Percentiles rank a stretch among this genome's conserved stretches.
Conservation (phyloP, 306 rosid genomes). For the Quercus rubra region DNA sequence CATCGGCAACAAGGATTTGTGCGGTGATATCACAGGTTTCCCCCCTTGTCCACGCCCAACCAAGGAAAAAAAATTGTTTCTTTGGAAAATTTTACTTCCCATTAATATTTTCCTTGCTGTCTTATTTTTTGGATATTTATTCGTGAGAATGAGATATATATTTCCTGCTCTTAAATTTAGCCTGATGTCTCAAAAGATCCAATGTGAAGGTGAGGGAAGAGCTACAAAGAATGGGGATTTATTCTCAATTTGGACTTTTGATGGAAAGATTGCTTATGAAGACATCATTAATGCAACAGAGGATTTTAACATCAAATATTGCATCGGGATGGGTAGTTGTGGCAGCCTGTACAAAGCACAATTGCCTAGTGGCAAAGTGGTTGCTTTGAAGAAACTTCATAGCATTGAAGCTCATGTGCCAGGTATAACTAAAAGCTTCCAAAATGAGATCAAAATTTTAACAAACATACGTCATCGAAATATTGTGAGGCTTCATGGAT, state of each 20-base stretch:
- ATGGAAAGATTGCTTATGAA: not conserved
- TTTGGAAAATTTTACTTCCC: not conserved
- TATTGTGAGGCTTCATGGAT: conserved; percentile 20
- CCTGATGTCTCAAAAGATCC: no score
- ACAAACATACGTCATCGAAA: not conserved
- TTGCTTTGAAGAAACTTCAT: conserved; percentile 31
- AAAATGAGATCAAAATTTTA: conserved; percentile 11
- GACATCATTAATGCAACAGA: not conserved
- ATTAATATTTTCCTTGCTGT: not conserved
- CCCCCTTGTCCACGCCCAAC: not conserved
- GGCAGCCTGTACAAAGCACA: conserved; percentile 7
- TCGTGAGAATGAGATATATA: not conserved
- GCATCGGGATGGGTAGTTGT: conserved; percentile 13
- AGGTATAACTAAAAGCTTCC: not conserved
- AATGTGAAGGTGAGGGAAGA: no score
- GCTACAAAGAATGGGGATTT: not conserved
- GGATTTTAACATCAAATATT: not conserved
- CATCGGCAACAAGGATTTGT: not conserved
- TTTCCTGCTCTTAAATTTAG: no score
- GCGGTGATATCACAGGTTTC: not conserved
- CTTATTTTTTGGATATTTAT: not conserved
- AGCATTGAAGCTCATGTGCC: not conserved
- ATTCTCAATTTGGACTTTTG: not conserved
- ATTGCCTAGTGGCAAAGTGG: not conserved
- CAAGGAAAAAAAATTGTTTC: not conserved